Evolutionary conservation across 495 filamentous ascomycete genomes (phyloP).

Genomic region (Friedmanniomyces endolithicus): DNA sequence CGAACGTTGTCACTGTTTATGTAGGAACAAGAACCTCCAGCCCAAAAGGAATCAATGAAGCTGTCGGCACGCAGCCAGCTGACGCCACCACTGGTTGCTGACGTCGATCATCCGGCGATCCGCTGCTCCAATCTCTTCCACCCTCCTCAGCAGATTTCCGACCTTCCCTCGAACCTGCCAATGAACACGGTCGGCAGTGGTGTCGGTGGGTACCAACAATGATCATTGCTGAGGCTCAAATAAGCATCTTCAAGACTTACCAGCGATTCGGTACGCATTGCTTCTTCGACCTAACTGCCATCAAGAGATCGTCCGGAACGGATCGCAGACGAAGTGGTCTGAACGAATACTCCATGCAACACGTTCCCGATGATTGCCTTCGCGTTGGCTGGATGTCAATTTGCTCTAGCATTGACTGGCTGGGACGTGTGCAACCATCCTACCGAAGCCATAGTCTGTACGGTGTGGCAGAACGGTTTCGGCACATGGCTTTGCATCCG

Average conservation of each 20-base stretch:
- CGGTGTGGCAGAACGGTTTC: not conserved
- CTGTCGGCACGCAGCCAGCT: no score
- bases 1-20: no score
- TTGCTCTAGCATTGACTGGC: not conserved
- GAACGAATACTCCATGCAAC: not conserved
- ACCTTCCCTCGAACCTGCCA: no score
- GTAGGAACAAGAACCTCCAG: no score
- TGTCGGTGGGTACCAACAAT: no score
- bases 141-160: not conserved
- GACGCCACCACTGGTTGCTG: not conserved
- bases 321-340: not conserved
- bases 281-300: not conserved
- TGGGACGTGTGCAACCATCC: not conserved
- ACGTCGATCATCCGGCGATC: not conserved
- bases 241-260: not conserved
- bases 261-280: not conserved
- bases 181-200: no score
- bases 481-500: not conserved
- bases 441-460: no score
- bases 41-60: no score
- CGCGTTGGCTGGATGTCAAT: not conserved
- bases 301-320: not conserved
- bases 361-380: not conserved
- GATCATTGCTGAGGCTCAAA: no score
- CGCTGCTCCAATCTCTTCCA: not conserved